These are phyloP conservation scores for Tuber calosporum DNA, from an alignment of 495 filamentous ascomycete species.

Conservation along the genomic window DNA sequence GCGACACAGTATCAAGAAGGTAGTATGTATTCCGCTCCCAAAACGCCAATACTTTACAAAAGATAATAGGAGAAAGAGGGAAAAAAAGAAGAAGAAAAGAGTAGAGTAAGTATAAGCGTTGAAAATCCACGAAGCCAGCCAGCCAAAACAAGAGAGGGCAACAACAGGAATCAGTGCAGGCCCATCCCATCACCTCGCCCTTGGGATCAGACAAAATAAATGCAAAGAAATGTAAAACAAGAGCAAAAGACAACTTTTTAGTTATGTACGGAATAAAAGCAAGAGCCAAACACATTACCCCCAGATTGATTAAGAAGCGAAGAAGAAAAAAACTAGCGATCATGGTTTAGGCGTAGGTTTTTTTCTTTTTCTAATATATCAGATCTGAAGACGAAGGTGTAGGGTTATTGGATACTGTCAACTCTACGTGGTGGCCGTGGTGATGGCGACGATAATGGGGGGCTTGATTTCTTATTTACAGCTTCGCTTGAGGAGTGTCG, in stretches of 20 bases:
- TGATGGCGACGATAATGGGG: background rate
- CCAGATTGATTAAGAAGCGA: background rate
- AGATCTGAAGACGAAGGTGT: background rate
- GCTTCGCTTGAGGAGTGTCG: conserved; percentile 52
- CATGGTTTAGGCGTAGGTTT: background rate
- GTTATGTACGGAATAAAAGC: background rate
- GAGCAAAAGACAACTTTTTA: conserved; percentile 2
- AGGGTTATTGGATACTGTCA: background rate
- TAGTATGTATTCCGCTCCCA: background rate
- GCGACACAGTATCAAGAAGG: background rate
- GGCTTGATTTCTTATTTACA: conserved; percentile 42
- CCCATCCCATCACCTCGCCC: background rate
- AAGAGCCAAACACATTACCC: background rate
- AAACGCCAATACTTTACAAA: background rate
- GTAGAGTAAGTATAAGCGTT: background rate
- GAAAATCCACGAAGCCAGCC: background rate
- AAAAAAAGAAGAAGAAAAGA: background rate
- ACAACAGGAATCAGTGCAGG: background rate
- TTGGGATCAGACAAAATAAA: background rate
- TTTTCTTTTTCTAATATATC: background rate
- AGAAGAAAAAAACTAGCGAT: background rate
- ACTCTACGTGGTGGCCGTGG: background rate
- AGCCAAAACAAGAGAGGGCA: background rate
- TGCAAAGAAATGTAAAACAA: background rate
- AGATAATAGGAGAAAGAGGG: background rate